Percentiles rank a stretch among this genome's conserved stretches.
Evolutionary conservation across 140 eudicot genomes (phyloP).

Genomic region (Erigeron philadelphicus): DNA sequence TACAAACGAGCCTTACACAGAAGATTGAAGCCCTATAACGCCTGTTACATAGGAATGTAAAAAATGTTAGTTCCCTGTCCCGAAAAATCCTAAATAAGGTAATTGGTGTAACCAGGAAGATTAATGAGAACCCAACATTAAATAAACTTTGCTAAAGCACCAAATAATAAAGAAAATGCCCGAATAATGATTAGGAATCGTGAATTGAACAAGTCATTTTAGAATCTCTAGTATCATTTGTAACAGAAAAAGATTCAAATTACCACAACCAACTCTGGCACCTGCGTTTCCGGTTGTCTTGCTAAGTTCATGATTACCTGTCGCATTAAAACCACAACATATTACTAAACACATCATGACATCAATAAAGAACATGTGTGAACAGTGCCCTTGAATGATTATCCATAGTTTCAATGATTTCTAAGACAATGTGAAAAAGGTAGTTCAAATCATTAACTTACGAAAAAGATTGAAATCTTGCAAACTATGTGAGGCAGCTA

Average conservation of each 20-base stretch:
- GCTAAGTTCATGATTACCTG: slow-evolving; percentile 93
- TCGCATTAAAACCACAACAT: slow-evolving; percentile 12
- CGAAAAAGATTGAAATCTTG: background rate
- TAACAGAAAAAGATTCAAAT: slow-evolving; percentile 20
- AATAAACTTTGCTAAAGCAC: too few species aligned
- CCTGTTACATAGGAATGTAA: slow-evolving; percentile 43
- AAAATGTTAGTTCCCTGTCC: slow-evolving; percentile 17
- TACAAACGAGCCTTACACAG: slow-evolving; percentile 39
- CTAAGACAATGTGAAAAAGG: background rate
- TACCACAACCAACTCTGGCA: slow-evolving; percentile 94
- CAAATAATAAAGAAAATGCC: background rate
- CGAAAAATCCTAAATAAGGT: background rate
- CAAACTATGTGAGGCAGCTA: background rate
- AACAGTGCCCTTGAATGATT: background rate
- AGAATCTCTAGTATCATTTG: background rate
- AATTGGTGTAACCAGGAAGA: too few species aligned
- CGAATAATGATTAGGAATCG: background rate
- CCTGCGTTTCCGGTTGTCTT: slow-evolving; percentile 89
- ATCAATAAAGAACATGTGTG: background rate
- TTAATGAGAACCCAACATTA: too few species aligned
- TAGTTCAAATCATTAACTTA: background rate
- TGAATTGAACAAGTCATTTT: background rate
- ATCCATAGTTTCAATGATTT: background rate
- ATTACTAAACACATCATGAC: background rate
- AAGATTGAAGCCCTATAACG: slow-evolving; percentile 79